Evolutionary conservation across 2,329 filamentous ascomycete species (phyloP).

Genomic region (Aspergillus transmontanensis): DNA sequence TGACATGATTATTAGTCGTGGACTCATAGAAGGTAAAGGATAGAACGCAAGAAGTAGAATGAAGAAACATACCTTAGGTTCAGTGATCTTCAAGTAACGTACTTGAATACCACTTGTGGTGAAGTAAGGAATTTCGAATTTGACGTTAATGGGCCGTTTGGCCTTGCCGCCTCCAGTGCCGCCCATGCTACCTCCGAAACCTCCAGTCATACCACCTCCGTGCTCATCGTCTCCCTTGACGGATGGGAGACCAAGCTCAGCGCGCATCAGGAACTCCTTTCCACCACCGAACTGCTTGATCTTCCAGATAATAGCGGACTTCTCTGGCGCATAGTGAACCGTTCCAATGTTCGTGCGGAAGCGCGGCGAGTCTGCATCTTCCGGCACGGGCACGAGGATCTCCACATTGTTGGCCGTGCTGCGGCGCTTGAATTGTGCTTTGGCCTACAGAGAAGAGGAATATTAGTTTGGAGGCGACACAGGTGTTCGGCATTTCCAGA

Average conservation of each 20-base stretch:
- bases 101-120: constrained; percentile 99
- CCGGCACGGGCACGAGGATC: constrained; percentile 93
- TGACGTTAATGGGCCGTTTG: constrained; percentile 96
- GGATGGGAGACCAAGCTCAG: constrained; percentile 89
- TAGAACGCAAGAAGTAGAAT: background rate
- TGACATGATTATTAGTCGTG: constrained; percentile 2
- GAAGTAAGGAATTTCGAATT: constrained; percentile 99
- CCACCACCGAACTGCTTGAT: constrained; percentile 99
- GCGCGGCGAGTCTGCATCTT: constrained; percentile 92
- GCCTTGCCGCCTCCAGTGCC: constrained; percentile 83
- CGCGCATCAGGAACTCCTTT: constrained; percentile 98
- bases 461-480: background rate
- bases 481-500: background rate
- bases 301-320: constrained; percentile 98
- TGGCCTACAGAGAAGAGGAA: constrained; percentile 56
- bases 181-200: constrained; percentile 95
- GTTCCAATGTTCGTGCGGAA: constrained; percentile 97
- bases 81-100: constrained; percentile 97
- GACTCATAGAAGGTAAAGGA: constrained; percentile 1
- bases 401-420: constrained; percentile 99
- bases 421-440: constrained; percentile 95
- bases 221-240: constrained; percentile 95
- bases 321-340: constrained; percentile 96
- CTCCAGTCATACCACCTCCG: constrained; percentile 95
- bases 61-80: constrained; percentile 80